Percentiles rank a stretch among this genome's conserved stretches.
These are phyloP conservation scores for Sporothrix sp. DNA, from an alignment of 2,329 filamentous ascomycete genomes.

Conservation along the genomic window DNA sequence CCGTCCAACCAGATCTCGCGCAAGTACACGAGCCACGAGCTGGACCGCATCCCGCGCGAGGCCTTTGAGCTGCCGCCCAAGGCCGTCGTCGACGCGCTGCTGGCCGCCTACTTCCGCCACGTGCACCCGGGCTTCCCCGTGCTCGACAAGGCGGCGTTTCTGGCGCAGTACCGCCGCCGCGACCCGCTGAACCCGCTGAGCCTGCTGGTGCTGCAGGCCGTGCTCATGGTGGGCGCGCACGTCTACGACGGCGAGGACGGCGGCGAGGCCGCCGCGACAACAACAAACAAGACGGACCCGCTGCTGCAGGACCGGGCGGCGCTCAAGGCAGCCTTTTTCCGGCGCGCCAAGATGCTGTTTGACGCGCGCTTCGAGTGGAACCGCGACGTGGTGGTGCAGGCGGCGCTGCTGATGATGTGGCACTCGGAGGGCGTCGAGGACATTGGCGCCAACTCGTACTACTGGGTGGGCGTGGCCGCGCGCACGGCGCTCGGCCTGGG, in stretches of 20 bases:
- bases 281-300: neutral
- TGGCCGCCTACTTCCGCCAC: constrained; percentile 64
- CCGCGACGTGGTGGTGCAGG: constrained; percentile 43
- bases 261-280: neutral
- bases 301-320: neutral
- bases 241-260: constrained; percentile 31
- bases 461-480: constrained; percentile 43
- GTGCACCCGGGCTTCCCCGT: constrained; percentile 91
- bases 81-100: constrained; percentile 37
- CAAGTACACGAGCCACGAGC: constrained; percentile 30
- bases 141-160: constrained; percentile 70
- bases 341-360: constrained; percentile 42
- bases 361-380: constrained; percentile 45
- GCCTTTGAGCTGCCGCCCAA: constrained; percentile 40
- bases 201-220: constrained; percentile 75
- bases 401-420: constrained; percentile 45
- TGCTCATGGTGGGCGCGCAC: constrained; percentile 56
- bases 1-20: constrained; percentile 32
- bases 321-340: constrained; percentile 39
- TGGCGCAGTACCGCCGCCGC: constrained; percentile 61
- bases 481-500: constrained; percentile 43
- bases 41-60: constrained; percentile 36
- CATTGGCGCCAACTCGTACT: constrained; percentile 41
- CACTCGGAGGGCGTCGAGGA: constrained; percentile 46
- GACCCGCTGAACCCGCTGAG: constrained; percentile 71